Evolutionary conservation across 768 basidiomycete species (phyloP), one percentile per base, ranked within the genome.

Genomic region (Mycena rosella): DNA sequence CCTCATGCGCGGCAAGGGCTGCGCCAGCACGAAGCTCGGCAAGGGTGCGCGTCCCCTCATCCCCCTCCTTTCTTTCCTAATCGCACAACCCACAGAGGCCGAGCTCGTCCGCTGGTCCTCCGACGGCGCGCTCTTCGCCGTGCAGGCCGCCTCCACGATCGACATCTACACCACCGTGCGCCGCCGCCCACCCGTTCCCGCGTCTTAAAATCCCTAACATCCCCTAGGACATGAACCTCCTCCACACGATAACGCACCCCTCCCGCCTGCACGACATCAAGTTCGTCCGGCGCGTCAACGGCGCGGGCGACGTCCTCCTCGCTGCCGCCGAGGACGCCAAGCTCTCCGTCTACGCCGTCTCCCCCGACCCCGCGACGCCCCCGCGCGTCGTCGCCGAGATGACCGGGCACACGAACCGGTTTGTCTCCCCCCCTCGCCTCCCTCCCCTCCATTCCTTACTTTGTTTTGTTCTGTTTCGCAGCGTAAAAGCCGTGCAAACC

Each of bases 241-340:
- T 94, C 2, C 87, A 91, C 74, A 90, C 88, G 0, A 86, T 98
- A 69, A 83, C 82, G 0, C 95, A 97, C 70, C 83, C 91, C 1
- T 90, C 94, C 7, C 89, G 98, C 10, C 86, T 98, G 70, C 96
- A 99, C 69, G 93, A 93, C 72, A 77, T 95, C 52, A 85, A 84
- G 57, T 98, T 99, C 79, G 89, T 86, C 74, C 84, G 84, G 69
- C 86, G 89, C 51, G 84, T 87, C 0, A 79, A 81, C 27, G 86
- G 85, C 2, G 78, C 81, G 0, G 87, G 86, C 45, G 92, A 96
- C 73, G 76, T 96, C 34, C 81, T 98, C 9, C 83, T 97, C 56
- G 94, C 90, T 9, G 93, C 89, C 3, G 96, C 92, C 7, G 98
- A 99, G 79, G 96, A 98, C 76, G 95, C 92, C 71, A 93, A 93